Conservation (phyloP, 176 grass and related monocot genomes). For the Luzula sylvatica region DNA sequence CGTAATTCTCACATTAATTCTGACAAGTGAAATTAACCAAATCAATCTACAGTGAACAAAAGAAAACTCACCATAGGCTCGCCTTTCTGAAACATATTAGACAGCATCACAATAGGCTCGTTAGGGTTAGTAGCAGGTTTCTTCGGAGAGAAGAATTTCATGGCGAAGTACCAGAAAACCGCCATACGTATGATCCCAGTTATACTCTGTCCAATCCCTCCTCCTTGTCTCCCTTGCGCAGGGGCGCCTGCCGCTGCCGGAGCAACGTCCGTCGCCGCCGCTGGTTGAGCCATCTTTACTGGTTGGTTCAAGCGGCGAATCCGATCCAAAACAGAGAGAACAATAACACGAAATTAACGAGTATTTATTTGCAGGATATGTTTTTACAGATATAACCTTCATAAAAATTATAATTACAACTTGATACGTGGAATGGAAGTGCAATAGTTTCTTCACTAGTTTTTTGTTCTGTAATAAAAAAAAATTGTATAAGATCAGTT, state of each 20-base stretch:
- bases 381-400: conserved; percentile 7
- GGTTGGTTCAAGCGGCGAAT: conserved; percentile 32
- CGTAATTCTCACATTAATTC: no score
- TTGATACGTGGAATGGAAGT: not conserved
- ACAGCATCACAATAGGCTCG: conserved; percentile 49
- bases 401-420: not conserved
- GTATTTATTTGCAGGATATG: not conserved
- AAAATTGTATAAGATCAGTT: no score
- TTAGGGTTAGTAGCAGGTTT: conserved; percentile 34
- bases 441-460: no score
- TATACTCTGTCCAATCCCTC: conserved; percentile 67
- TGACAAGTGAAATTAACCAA: no score
- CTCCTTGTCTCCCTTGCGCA: conserved; percentile 26
- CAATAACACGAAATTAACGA: conserved; percentile 2
- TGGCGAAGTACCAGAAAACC: conserved; percentile 89
- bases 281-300: conserved; percentile 48
- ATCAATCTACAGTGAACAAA: not conserved
- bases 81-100: conserved; percentile 89
- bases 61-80: conserved; percentile 58
- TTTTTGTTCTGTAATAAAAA: no score
- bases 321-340: conserved; percentile 18
- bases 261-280: conserved; percentile 27
- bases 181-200: conserved; percentile 81
- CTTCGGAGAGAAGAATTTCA: conserved; percentile 95
- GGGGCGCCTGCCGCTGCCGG: conserved; percentile 15